These are phyloP conservation scores for Candida tropicalis DNA, from an alignment of 1,139 yeast species.

Conservation along the genomic window DNA sequence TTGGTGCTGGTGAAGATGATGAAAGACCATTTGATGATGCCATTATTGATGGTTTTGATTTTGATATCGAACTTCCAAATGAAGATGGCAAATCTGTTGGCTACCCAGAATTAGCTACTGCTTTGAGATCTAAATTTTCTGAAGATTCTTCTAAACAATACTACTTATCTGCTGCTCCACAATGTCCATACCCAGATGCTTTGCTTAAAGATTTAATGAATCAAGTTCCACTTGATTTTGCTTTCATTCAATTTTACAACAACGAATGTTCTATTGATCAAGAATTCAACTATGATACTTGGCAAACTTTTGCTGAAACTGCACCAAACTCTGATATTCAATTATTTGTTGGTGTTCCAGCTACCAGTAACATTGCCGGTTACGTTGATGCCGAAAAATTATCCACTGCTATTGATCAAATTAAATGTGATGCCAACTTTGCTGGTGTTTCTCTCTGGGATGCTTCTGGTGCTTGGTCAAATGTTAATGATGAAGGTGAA, in stretches of 20 bases:
- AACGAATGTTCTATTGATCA: constrained; percentile 69
- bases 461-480: constrained; percentile 78
- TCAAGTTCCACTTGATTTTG: constrained; percentile 72
- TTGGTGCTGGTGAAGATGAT: constrained; percentile 69
- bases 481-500: constrained; percentile 31
- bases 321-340: constrained; percentile 39
- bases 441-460: constrained; percentile 95
- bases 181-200: constrained; percentile 90
- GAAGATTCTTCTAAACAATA: constrained; percentile 58
- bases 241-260: constrained; percentile 92
- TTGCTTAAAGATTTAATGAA: constrained; percentile 69
- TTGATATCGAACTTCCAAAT: constrained; percentile 37
- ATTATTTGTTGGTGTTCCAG: constrained; percentile 20
- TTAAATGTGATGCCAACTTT: constrained; percentile 50
- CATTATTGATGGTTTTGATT: constrained; percentile 44
- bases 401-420: constrained; percentile 28
- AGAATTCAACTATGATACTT: constrained; percentile 79
- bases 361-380: constrained; percentile 15
- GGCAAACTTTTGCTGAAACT: constrained; percentile 67
- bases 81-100: constrained; percentile 50
- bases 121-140: constrained; percentile 60
- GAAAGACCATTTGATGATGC: constrained; percentile 72
- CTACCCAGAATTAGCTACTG: constrained; percentile 60
- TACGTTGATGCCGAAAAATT: constrained; percentile 15
- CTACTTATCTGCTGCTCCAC: constrained; percentile 91